Evolutionary conservation across 2,329 filamentous ascomycete genomes (phyloP), one percentile per base, ranked within the genome.

Genomic region (Fusarium austroafricanum): DNA sequence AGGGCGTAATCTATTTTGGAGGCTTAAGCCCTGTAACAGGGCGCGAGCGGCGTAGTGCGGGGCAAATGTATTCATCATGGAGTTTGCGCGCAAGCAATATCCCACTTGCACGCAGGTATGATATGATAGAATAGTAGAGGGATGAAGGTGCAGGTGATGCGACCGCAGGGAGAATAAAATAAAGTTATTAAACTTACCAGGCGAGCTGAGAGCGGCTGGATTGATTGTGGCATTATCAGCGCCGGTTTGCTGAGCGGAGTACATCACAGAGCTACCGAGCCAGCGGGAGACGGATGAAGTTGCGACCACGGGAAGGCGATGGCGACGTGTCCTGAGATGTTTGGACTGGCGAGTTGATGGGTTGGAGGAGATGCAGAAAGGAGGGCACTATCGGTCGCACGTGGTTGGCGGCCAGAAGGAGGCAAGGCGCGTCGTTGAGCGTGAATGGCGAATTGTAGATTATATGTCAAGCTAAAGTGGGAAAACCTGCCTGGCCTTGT

Each of bases 171-270:
- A 49, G 42, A 64, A 69, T 51, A 14, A 37, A 55, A 40, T 28
- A 50, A 28, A 52, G 45, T 57, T 55, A 23, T 57, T 55, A 12
- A 55, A 85, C 83, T 80, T 89, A 95, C 92, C 89, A 84, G 89
- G 83, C 78, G 90, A 90, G 83, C 91, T 93, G 83, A 97, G 86
- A 70, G 91, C 92, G 76, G 92, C 92, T 79, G 93, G 93, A 85
- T 96, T 93, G 85, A 97, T 96, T 78, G 93, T 96, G 79, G 91
- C 92, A 84, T 91, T 91, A 79, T 92, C 91, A 87, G 92, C 91
- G 81, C 89, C 88, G 84, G 90, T 90, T 80, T 89, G 86, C 80
- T 73, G 78, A 62, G 73, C 75, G 66, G 77, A 76, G 76, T 80
- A 79, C 79, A 80, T 80, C 75, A 67, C 75, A 71, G 58, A 72